These are phyloP conservation scores for Diaporthe nobilis DNA, from an alignment of 2,329 filamentous ascomycete species.

Conservation along the genomic window DNA sequence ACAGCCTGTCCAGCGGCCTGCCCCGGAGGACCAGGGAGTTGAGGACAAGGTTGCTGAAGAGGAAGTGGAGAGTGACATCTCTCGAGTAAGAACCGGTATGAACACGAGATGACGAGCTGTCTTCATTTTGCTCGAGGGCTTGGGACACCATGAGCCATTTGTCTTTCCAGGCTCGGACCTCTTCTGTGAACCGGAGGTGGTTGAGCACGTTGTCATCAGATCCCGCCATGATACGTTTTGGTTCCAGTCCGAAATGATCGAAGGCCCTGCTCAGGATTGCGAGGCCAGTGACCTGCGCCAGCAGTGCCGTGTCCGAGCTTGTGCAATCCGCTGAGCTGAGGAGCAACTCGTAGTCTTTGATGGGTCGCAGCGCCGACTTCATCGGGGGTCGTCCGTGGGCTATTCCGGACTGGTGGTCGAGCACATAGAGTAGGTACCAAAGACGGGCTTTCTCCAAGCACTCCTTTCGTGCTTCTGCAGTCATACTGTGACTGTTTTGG, in stretches of 20 bases:
- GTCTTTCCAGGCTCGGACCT: constrained; percentile 13
- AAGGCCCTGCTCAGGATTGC: constrained; percentile 6
- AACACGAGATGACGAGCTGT: not conserved
- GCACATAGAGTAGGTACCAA: constrained; percentile 12
- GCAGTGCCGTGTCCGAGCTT: not conserved
- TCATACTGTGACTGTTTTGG: constrained; percentile 17
- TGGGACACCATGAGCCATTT: not conserved
- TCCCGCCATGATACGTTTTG: not conserved
- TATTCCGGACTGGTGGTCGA: constrained; percentile 10
- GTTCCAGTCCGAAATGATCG: constrained; percentile 10
- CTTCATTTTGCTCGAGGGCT: not conserved
- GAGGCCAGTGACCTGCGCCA: constrained; percentile 16
- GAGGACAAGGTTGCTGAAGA: constrained; percentile 23
- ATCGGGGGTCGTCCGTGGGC: constrained; percentile 10
- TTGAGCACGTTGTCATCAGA: constrained; percentile 25
- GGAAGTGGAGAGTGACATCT: constrained; percentile 8
- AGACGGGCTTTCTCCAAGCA: constrained; percentile 13
- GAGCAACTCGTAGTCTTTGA: constrained; percentile 14
- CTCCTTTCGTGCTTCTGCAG: not conserved
- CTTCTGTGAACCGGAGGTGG: constrained; percentile 14
- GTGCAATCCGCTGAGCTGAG: constrained; percentile 5
- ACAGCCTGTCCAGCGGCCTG: constrained; percentile 8
- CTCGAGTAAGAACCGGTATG: not conserved
- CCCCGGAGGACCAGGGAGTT: constrained; percentile 22
- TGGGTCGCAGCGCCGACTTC: not conserved